Conservation (phyloP, 169 alveolate species). For the Eimeria sp. region DNA sequence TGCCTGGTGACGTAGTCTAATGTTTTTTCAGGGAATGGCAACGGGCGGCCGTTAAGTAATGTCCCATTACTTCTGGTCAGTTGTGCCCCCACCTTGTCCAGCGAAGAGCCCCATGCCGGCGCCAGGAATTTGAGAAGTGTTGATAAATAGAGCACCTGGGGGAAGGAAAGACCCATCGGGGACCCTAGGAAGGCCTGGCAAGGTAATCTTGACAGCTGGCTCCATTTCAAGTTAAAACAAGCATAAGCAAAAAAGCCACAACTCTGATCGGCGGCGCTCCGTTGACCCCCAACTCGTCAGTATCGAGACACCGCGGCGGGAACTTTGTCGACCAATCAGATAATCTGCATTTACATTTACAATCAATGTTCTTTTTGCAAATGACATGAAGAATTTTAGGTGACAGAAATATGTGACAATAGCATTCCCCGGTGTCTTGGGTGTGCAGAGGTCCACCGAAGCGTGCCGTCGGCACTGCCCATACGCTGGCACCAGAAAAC, state of each 20-base stretch:
- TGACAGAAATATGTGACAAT: not conserved
- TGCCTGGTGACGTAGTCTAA: not conserved
- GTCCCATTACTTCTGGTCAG: not conserved
- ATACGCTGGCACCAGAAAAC: not conserved
- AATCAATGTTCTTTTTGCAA: not conserved
- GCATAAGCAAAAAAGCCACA: not conserved
- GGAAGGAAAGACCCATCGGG: constrained; percentile 57
- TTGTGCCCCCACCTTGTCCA: not conserved
- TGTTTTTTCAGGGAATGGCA: not conserved
- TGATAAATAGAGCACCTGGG: constrained; percentile 1
- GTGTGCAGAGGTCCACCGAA: not conserved
- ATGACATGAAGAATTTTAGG: not conserved
- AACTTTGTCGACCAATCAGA: not conserved
- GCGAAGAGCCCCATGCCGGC: constrained; percentile 66
- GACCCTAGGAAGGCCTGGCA: not conserved
- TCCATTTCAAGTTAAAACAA: not conserved
- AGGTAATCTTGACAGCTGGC: not conserved
- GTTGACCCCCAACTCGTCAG: not conserved
- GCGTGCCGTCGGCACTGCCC: not conserved
- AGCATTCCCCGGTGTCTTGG: not conserved
- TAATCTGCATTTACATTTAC: not conserved
- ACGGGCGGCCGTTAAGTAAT: not conserved
- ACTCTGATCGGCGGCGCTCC: not conserved
- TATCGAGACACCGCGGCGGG: not conserved
- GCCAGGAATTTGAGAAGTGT: not conserved